Evolutionary conservation across 768 basidiomycete species (phyloP), one percentile per base, ranked within the genome.

Genomic region (Coprinopsis marcescibilis): DNA sequence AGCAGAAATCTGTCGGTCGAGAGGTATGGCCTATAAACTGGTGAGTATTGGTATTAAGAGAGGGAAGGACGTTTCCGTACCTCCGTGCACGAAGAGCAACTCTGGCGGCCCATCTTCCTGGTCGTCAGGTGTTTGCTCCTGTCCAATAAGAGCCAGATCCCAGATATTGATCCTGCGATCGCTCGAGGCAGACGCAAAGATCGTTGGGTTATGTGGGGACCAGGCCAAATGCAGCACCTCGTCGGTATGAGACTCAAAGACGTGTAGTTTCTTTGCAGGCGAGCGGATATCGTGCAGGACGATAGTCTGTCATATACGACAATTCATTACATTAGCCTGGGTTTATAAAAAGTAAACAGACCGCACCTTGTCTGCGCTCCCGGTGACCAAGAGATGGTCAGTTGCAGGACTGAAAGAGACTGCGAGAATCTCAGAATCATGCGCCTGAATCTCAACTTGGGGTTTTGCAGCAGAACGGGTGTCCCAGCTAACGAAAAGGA

Each of bases 31-130:
- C 87, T 89, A 30, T 35, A 45, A 44, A 25, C 43, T n/a, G n/a
- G n/a, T n/a, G n/a, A n/a, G n/a, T n/a, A n/a, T 23, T 17, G 33
- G 23, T 20, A 23, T 44, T 37, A 49, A 42, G 27, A 25, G 12
- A 2, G 38, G 7, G 41, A 45, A 20, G 4, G 49, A 45, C 54
- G 62, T 48, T 56, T 60, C 54, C 79, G 51, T 70, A 80, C 87
- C 96, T 55, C 96, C 96, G 55, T 99, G 96, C 38, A 97, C 78
- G 64, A 99, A 99, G 54, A 98, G 66, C 48, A 98, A 67, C 64
- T 99, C 96, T 1, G 96, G 96, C 13, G 96, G 93, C 1, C 96
- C 96, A 58, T 99, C 96, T 62, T 99, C 96, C 49, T 92, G 89
- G 60, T 99, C 96, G 54, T 99, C 96, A 3, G 95, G 96, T 1